Evolutionary conservation across 2,329 filamentous ascomycete genomes (phyloP).

Genomic region (Colletotrichum sp.): DNA sequence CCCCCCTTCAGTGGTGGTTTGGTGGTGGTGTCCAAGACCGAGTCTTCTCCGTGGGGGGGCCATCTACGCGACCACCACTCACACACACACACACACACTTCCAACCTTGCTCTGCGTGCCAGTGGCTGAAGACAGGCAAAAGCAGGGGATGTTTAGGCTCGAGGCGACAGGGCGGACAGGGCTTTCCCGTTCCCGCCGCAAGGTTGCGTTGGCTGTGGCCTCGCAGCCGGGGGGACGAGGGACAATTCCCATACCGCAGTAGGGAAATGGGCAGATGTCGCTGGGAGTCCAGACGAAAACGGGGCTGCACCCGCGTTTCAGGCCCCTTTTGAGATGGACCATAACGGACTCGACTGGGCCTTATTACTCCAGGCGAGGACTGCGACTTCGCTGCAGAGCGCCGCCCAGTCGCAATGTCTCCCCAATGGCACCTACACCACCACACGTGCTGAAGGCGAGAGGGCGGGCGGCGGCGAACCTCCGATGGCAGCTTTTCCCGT

Average conservation of each 20-base stretch:
- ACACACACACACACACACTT: not conserved
- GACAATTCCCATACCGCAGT: not conserved
- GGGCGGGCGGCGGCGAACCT: slow-evolving; percentile 1
- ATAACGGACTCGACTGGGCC: not conserved
- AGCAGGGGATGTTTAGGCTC: not conserved
- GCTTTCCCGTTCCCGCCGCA: not conserved
- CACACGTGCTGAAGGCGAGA: not conserved
- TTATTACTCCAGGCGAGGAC: not conserved
- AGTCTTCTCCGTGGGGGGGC: not conserved
- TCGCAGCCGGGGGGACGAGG: not conserved
- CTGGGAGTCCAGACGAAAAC: slow-evolving; percentile 17
- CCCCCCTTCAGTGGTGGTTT: not conserved
- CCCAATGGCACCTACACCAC: not conserved
- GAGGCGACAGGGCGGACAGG: not conserved
- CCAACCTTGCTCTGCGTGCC: not conserved
- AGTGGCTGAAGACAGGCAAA: not conserved
- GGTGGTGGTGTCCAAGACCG: not conserved
- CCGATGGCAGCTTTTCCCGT: slow-evolving; percentile 6
- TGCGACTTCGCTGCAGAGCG: not conserved
- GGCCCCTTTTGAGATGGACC: slow-evolving; percentile 2
- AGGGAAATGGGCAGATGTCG: slow-evolving; percentile 1
- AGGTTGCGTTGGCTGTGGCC: not conserved
- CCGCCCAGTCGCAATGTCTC: not conserved
- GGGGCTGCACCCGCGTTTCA: slow-evolving; percentile 16
- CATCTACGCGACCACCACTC: not conserved